Base-by-base conservation (phyloP, 1,284 basidiomycete species). In the Phlebopus sp. region DNA sequence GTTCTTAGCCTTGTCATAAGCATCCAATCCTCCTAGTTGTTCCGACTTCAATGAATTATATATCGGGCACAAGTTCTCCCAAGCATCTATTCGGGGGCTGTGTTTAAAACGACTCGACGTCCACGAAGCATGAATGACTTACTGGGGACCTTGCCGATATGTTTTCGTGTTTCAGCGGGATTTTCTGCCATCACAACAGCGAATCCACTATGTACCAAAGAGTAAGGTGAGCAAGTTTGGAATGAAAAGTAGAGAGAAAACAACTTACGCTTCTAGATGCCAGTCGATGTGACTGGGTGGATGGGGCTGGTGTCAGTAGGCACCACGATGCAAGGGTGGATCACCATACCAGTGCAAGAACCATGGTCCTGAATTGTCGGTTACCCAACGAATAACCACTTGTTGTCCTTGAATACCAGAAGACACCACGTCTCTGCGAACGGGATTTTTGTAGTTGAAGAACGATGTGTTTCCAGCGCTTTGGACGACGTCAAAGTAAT, bases 201-300 rank as follows among this genome's bases (percentile, higher is more conserved):
- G 9, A 74, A 60, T 8, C 73, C 73, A 38, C 61, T 64, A 43
- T 25, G n/a, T n/a, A n/a, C n/a, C 29, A 18, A 50, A 14, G 29
- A 6, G 18, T 14, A 15, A 29, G 10, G 27, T 52, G 23, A 55
- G 34, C 17, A 42, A 27, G 8, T 14, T 19, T 39, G 17, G n/a
- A n/a, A 5, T 10, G 6, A 35, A 10, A 7, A 17, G 10, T 18
- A 18, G 23, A n/a, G 21, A 9, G 17, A 31, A 37, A 14, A 45
- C 37, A 13, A 51, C 60, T 56, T 42, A 63, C 60, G 58, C 55
- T 47, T 72, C 66, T 2, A 77, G 55, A 60, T 77, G 75, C 70
- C 73, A 76, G 42, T 79, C 71, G 49, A 77, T 71, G 52, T 75
- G 73, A 53, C 77, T 55, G 46, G 34, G 25, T 5, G 30, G 21